Percentiles rank a stretch among this genome's conserved stretches.
Conservation (phyloP, 805 yeast species). For the Myxozyma geophila region DNA sequence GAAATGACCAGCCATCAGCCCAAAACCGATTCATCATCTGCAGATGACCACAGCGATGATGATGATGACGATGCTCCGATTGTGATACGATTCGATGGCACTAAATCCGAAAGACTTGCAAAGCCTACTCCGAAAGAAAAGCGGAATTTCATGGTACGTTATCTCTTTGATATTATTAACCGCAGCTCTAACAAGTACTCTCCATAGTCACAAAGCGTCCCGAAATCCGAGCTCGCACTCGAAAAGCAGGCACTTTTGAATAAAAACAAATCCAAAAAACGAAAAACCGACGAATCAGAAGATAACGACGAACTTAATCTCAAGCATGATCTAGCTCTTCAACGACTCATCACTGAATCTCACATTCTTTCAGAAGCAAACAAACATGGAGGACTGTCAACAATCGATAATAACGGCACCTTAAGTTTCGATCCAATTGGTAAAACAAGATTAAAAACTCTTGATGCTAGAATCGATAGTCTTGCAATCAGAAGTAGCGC, state of each 20-base stretch:
- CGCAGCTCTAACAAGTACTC: neutral
- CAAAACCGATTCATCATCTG: neutral
- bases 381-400: constrained; percentile 12
- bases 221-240: constrained; percentile 38
- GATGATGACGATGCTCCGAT: constrained; percentile 40
- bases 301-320: constrained; percentile 52
- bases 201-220: constrained; percentile 41
- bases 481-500: constrained; percentile 34
- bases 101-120: constrained; percentile 35
- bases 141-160: constrained; percentile 41
- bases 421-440: constrained; percentile 47
- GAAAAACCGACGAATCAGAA: constrained; percentile 32
- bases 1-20: constrained; percentile 7
- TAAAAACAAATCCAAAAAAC: constrained; percentile 29
- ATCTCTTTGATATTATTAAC: neutral
- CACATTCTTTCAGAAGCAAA: constrained; percentile 55
- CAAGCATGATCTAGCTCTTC: constrained; percentile 69
- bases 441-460: constrained; percentile 45
- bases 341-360: constrained; percentile 68
- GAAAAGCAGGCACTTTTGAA: constrained; percentile 14
- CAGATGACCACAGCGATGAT: constrained; percentile 19
- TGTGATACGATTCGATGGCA: constrained; percentile 45
- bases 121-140: constrained; percentile 38
- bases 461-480: constrained; percentile 45
- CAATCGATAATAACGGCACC: constrained; percentile 32